Conservation (phyloP, 139 green algal species). For the Astrephomene gubernaculifera region DNA sequence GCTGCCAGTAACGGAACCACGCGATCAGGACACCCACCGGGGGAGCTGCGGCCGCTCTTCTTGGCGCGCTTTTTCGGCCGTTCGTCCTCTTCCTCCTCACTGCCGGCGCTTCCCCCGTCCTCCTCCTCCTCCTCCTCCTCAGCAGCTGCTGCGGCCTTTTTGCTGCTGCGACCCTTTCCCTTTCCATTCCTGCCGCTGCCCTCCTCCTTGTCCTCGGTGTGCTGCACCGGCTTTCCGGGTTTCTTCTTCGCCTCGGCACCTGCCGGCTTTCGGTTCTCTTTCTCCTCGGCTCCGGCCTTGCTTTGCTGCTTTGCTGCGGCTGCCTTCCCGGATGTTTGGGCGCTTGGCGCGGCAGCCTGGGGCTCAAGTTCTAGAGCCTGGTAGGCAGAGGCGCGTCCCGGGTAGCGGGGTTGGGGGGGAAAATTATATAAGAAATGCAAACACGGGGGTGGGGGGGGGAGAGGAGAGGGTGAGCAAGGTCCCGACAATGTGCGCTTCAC, state of each 20-base stretch:
- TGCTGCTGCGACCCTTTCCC: background rate
- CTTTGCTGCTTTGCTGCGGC: conserved; percentile 13
- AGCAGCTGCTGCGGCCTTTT: background rate
- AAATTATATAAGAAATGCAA: too few species aligned
- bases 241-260: background rate
- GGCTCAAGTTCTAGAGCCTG: background rate
- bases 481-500: too few species aligned
- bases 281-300: background rate
- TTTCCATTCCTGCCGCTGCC: background rate
- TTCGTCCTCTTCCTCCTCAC: background rate
- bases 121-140: background rate
- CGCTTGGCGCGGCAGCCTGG: background rate
- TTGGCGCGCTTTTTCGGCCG: conserved; percentile 3
- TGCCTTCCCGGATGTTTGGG: background rate
- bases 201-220: conserved; percentile 7
- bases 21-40: conserved; percentile 8
- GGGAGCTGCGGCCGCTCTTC: background rate
- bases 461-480: too few species aligned
- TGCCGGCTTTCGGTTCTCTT: conserved; percentile 6
- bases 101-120: background rate
- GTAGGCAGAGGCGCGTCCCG: too few species aligned
- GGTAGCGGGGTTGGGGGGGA: too few species aligned
- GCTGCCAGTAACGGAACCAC: too few species aligned
- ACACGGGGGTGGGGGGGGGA: too few species aligned
- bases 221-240: background rate